Base-by-base conservation (phyloP, 1,284 basidiomycete species). In the Afroboletus lepidellus region DNA sequence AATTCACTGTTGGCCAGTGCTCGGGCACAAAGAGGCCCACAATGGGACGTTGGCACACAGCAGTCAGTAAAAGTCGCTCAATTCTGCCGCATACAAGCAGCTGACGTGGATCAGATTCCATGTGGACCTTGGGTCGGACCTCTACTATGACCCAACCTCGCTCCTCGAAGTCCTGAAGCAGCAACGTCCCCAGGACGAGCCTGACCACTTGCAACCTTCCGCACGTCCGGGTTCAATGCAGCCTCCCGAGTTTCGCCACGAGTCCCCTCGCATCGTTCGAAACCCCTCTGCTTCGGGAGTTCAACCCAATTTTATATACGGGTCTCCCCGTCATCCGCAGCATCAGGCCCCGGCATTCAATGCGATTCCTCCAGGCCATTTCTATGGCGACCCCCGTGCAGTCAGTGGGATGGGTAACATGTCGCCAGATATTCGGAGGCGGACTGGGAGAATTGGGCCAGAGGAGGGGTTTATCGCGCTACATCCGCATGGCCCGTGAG, bases 41-140 rank as follows among this genome's bases (percentile, higher is more conserved):
- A 90, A 60, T 92, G 89, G 89, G 89, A 92, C 66, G 76, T 91
- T 33, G 86, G 87, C 21, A 90, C 89, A 20, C 89, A 92, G 67
- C 83, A 86, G 90, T 92, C 57, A 58, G 78, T 67, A 24, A 32
- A 44, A 45, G 46, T 18, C 27, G 32, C 27, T 15, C 42, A n/a
- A 25, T 38, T 54, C 32, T 12, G 15, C 21, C 38, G 32, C 42
- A 30, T 37, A 41, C 37, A 36, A 36, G 38, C 47, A 9, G 36
- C 53, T 63, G 27, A 49, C 20, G 20, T 9, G 24, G 20, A 53
- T 21, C 49, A 81, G 81, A 57, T 83, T 80, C 60, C 69, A 74
- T 15, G 74, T 76, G 7, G 74, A 77, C 51, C 69, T 72, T 53
- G 70, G 68, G 45, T 81, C 81, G 1, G 65, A 74, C n/a, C 71